Base-by-base conservation (phyloP, 192 early-diverging fungal genomes). In the Backusella parvicylindrica region DNA sequence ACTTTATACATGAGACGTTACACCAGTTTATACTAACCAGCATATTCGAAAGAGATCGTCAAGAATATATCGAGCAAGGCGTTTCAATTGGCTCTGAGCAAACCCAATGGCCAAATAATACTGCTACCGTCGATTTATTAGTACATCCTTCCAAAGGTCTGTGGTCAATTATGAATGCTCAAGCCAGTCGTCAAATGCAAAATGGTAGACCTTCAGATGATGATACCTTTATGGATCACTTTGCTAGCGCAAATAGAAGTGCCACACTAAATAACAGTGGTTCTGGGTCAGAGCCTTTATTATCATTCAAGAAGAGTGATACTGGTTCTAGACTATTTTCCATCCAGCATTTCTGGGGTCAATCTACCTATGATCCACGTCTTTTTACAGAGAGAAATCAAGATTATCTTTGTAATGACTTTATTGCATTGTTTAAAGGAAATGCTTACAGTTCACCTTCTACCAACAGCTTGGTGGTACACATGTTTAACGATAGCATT, bases 401-500 rank as follows among this genome's bases (percentile, higher is more conserved):
- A 13, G 94, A 96, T 75, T 89, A 89, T 64, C 80, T 97, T 13
- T 91, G 91, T 74, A 89, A 91, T 18, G 94, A 97, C 77, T 94
- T 95, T 82, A 91, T 96, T 40, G 88, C 91, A 9, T 81, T 97
- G 36, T 96, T 97, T 88, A 89, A 93, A 40, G 92, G 93, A 6
- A 82, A 86, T 64, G 82, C 79, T 12, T 91, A 87, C n/a, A 87
- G 79, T 31, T 86, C 89, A 37, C 80, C 85, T 43, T 89, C 92
- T 15, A 88, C 87, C 63, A 95, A 95, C 79, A 77, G 82, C 1
- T 93, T 97, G 73, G 82, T 96, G 33, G 86, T 86, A 23, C 80
- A 79, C 43, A 82, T 98, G 73, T 95, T 97, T 80, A 31, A 60
- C 36, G 76, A 77, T 32, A 18, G 36, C 4, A 64, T 63, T 9